phyloP scores from a whole-genome alignment of 1,284 basidiomycete genomes.

The Moesziomyces sp. region DNA sequence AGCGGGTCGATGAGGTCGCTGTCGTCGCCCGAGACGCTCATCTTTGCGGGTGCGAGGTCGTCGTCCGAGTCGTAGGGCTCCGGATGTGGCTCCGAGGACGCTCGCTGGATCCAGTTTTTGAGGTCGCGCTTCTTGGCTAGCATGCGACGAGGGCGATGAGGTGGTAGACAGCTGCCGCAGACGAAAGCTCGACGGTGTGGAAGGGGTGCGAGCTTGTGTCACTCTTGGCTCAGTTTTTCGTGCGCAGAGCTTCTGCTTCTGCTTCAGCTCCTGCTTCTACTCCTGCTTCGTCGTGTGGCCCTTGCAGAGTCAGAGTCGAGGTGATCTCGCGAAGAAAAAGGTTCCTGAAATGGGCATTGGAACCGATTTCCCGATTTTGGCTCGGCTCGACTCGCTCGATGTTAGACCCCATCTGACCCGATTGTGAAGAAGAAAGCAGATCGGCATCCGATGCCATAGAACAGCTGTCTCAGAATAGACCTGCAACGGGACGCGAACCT shows the following conservation, averaged over 20 bases:
- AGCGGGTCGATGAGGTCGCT: slow-evolving; percentile 23
- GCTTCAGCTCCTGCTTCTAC: too few relatives aligned
- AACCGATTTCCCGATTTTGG: neutral
- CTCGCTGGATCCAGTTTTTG: slow-evolving; percentile 43
- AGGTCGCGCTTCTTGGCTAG: slow-evolving; percentile 50
- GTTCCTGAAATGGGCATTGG: neutral
- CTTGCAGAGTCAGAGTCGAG: neutral
- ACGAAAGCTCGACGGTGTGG: neutral
- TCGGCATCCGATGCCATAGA: too few relatives aligned
- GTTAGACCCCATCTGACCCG: too few relatives aligned
- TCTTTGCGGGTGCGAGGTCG: slow-evolving; percentile 54
- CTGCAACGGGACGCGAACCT: too few relatives aligned
- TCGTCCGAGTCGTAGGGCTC: slow-evolving; percentile 63
- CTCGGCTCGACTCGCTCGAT: too few relatives aligned
- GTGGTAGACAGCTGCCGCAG: too few relatives aligned
- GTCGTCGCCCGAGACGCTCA: slow-evolving; percentile 39
- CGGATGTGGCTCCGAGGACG: slow-evolving; percentile 29
- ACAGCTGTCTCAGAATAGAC: too few relatives aligned
- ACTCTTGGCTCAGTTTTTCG: too few relatives aligned
- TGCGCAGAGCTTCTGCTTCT: neutral
- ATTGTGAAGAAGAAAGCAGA: too few relatives aligned
- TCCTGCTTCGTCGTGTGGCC: neutral
- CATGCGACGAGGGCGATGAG: slow-evolving; percentile 16
- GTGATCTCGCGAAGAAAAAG: neutral
- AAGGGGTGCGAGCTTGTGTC: neutral